These are phyloP conservation scores for Backusella macrospora DNA, from an alignment of 192 early-diverging fungal genomes.

Conservation along the genomic window DNA sequence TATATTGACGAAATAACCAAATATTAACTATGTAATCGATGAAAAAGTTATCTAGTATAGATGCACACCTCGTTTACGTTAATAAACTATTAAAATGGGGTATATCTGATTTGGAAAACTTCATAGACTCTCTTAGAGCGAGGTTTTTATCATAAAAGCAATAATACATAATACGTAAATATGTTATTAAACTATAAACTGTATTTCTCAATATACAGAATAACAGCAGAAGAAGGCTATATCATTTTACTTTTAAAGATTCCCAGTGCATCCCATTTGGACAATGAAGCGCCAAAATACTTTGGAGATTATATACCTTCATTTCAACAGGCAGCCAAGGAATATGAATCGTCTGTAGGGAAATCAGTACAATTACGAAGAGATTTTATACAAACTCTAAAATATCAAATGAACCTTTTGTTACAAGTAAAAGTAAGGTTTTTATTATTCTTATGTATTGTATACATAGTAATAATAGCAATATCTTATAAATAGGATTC, in stretches of 20 bases:
- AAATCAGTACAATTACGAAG: conserved; percentile 4
- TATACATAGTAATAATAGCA: background rate
- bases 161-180: background rate
- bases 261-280: conserved; percentile 2
- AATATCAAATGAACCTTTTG: conserved; percentile 14
- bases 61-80: conserved; percentile 8
- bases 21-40: background rate
- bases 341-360: conserved; percentile 14
- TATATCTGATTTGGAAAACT: conserved; percentile 18
- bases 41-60: conserved; percentile 20
- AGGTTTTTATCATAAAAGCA: background rate
- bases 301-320: conserved; percentile 13
- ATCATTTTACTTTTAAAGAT: background rate
- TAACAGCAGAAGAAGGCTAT: conserved; percentile 19
- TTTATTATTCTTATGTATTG: background rate
- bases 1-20: background rate
- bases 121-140: conserved; percentile 14
- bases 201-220: background rate
- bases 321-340: conserved; percentile 6
- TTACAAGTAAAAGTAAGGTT: conserved; percentile 16
- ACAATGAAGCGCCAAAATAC: conserved; percentile 1
- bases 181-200: background rate
- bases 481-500: conserved; percentile 10
- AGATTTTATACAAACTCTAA: conserved; percentile 10
- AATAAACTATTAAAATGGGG: conserved; percentile 23